These are phyloP conservation scores for Termitomyces eurrhizus DNA, from an alignment of 768 basidiomycete genomes.

Conservation along the genomic window DNA sequence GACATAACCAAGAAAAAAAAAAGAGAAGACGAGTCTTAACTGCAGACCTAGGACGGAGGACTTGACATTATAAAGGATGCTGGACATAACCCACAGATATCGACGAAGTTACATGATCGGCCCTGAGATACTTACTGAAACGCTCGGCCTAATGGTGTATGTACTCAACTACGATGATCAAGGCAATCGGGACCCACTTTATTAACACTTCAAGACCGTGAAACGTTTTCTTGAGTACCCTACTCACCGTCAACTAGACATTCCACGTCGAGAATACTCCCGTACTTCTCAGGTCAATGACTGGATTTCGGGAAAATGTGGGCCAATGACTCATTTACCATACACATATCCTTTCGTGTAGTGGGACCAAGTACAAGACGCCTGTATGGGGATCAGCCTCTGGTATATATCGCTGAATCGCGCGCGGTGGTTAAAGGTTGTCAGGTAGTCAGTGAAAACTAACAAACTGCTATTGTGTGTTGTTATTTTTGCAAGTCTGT, in stretches of 20 bases:
- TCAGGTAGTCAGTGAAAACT: too few species aligned
- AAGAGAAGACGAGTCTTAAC: not conserved
- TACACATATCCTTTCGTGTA: too few species aligned
- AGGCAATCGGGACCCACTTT: not conserved
- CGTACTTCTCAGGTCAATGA: not conserved
- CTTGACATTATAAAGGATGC: slow-evolving; percentile 6
- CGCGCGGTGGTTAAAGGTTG: too few species aligned
- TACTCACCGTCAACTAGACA: not conserved
- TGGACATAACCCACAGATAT: not conserved
- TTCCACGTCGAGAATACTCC: not conserved
- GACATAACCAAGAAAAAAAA: slow-evolving; percentile 5
- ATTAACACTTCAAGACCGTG: not conserved
- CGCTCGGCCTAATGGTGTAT: not conserved
- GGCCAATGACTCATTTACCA: not conserved
- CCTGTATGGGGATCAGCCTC: not conserved
- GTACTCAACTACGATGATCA: not conserved
- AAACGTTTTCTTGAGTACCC: not conserved
- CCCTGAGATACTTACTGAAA: not conserved
- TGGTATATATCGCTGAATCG: not conserved
- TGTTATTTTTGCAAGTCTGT: not conserved
- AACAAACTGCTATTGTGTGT: not conserved
- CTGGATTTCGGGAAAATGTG: not conserved
- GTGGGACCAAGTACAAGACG: not conserved
- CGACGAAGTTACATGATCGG: slow-evolving; percentile 10
- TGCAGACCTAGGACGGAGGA: not conserved